Conservation (phyloP, 805 yeast species). For the Yamadazyma laniorum region DNA sequence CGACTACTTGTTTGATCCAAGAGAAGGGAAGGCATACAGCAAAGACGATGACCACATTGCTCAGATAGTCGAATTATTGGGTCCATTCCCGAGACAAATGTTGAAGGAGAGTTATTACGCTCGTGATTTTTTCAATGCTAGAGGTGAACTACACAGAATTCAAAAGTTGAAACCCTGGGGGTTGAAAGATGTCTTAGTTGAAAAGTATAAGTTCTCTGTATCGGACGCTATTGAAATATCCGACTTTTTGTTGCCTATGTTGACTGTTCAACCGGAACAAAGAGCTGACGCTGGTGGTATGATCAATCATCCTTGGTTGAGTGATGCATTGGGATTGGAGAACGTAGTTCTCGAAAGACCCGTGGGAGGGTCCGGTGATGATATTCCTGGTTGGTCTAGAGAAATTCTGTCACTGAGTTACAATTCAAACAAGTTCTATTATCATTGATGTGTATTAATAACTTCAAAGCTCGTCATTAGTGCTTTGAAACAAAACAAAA, state of each 20-base stretch:
- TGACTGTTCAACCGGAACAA: conserved; percentile 68
- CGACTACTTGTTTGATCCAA: conserved; percentile 91
- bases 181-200: conserved; percentile 71
- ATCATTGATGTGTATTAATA: conserved; percentile 6
- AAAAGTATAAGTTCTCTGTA: conserved; percentile 75
- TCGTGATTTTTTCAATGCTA: conserved; percentile 59
- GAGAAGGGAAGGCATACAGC: conserved; percentile 67
- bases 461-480: not conserved
- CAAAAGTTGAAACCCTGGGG: conserved; percentile 88
- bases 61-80: conserved; percentile 83
- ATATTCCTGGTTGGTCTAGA: conserved; percentile 85
- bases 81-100: conserved; percentile 60
- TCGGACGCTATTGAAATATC: conserved; percentile 70
- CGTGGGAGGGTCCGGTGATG: conserved; percentile 78
- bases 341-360: conserved; percentile 69
- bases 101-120: conserved; percentile 61
- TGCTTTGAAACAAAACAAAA: too few relatives aligned
- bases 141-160: conserved; percentile 75
- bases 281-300: conserved; percentile 97
- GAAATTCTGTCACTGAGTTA: conserved; percentile 42
- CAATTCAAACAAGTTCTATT: conserved; percentile 6
- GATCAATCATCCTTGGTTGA: conserved; percentile 82
- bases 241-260: conserved; percentile 82
- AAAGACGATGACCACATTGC: conserved; percentile 97
- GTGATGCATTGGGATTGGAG: conserved; percentile 76